Evolutionary conservation across 140 eudicot species (phyloP).

Genomic region (Erigeron philadelphicus): DNA sequence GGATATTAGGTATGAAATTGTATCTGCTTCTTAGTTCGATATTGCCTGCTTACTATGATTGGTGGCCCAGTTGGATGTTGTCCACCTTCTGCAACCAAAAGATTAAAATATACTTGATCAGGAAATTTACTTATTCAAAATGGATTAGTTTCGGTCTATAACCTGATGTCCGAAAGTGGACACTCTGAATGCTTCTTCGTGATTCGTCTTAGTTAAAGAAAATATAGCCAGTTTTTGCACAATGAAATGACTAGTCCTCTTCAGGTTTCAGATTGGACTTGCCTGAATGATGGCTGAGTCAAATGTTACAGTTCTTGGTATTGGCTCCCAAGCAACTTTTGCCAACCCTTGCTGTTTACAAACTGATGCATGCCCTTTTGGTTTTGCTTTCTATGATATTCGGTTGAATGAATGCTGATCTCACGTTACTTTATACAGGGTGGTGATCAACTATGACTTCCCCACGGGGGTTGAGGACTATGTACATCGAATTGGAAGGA

Average conservation of each 20-base stretch:
- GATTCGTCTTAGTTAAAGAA: neutral
- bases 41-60: neutral
- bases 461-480: slow-evolving; percentile 92
- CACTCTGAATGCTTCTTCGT: neutral
- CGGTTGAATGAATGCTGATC: neutral
- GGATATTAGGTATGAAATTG: slow-evolving; percentile 68
- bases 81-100: neutral
- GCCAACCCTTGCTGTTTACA: no score
- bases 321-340: no score
- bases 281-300: no score
- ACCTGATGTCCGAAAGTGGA: neutral
- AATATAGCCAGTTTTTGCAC: neutral
- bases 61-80: neutral
- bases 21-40: neutral
- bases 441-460: slow-evolving; percentile 84
- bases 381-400: neutral
- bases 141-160: neutral
- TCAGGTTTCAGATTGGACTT: neutral
- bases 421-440: slow-evolving; percentile 35
- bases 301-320: no score
- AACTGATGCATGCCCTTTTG: neutral
- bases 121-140: no score
- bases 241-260: no score
- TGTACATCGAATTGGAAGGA: slow-evolving; percentile 94
- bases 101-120: no score